Conservation (phyloP, 2,329 filamentous ascomycete genomes). For the Fusarium chaquense region DNA sequence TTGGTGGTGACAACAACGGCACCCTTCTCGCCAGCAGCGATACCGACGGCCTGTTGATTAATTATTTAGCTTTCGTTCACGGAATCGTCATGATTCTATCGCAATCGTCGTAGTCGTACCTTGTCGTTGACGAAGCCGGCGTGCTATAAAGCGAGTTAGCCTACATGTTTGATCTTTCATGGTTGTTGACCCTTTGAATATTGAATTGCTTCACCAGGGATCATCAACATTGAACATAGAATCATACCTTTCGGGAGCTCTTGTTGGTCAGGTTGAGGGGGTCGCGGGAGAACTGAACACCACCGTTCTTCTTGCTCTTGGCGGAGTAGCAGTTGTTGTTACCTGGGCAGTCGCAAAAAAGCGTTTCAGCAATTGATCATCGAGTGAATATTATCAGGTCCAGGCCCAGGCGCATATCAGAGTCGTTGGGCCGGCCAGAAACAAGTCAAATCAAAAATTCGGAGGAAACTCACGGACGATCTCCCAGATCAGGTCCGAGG, state of each 20-base stretch:
- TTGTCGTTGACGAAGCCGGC: constrained; percentile 94
- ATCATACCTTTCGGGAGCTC: constrained; percentile 85
- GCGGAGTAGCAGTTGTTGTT: constrained; percentile 90
- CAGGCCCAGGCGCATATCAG: constrained; percentile 19
- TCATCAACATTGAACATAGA: constrained; percentile 1
- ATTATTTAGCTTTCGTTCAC: constrained; percentile 43
- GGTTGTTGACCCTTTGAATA: constrained; percentile 4
- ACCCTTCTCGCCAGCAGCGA: constrained; percentile 80
- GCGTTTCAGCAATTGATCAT: constrained; percentile 42
- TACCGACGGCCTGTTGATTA: constrained; percentile 78
- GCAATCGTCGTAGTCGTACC: constrained; percentile 64
- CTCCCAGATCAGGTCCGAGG: constrained; percentile 94
- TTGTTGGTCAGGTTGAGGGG: constrained; percentile 93
- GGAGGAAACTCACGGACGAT: constrained; percentile 84
- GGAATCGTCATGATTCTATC: constrained; percentile 25
- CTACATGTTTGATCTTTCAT: constrained; percentile 7
- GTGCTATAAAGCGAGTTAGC: constrained; percentile 70
- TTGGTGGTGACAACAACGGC: constrained; percentile 86
- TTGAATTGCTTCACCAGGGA: neutral
- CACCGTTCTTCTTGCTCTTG: constrained; percentile 84
- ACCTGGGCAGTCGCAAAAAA: constrained; percentile 65
- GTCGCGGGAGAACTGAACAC: constrained; percentile 92
- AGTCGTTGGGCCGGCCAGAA: constrained; percentile 4
- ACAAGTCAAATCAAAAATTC: constrained; percentile 8
- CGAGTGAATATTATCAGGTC: neutral